phyloP scores from a whole-genome alignment of 192 early-diverging fungal genomes.

The Coemansia sp. region DNA sequence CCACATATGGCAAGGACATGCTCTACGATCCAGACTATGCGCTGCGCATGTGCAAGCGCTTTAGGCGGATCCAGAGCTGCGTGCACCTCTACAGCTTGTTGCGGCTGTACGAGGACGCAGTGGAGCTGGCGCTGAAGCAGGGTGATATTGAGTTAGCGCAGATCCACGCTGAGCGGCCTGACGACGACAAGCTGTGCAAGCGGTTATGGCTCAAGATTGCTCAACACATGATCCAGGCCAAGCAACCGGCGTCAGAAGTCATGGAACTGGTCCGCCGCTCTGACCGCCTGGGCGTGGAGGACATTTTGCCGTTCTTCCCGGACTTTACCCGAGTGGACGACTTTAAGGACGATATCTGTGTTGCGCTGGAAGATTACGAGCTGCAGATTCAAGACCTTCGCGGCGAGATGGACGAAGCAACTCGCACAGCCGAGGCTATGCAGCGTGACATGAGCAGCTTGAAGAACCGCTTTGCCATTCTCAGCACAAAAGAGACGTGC shows the following conservation, averaged over 20 bases:
- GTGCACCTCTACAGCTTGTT: constrained; percentile 88
- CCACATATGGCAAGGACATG: constrained; percentile 67
- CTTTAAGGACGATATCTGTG: constrained; percentile 94
- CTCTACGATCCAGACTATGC: constrained; percentile 92
- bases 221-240: constrained; percentile 81
- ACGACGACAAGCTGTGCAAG: constrained; percentile 81
- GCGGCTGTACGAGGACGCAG: constrained; percentile 89
- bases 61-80: constrained; percentile 79
- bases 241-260: constrained; percentile 83
- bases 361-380: constrained; percentile 91
- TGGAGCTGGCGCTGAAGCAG: constrained; percentile 82
- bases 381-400: constrained; percentile 85
- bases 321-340: constrained; percentile 97
- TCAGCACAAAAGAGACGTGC: constrained; percentile 65
- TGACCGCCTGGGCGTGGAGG: constrained; percentile 83
- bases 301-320: constrained; percentile 95
- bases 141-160: constrained; percentile 85
- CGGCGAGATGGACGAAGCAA: constrained; percentile 94
- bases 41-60: constrained; percentile 82
- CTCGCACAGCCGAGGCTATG: constrained; percentile 88
- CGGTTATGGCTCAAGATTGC: constrained; percentile 95
- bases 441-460: constrained; percentile 85
- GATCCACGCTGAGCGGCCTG: constrained; percentile 91
- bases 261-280: constrained; percentile 80
- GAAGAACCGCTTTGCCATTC: constrained; percentile 66